phyloP scores from a whole-genome alignment of 75 land plant species.

The Larix kaempferi region DNA sequence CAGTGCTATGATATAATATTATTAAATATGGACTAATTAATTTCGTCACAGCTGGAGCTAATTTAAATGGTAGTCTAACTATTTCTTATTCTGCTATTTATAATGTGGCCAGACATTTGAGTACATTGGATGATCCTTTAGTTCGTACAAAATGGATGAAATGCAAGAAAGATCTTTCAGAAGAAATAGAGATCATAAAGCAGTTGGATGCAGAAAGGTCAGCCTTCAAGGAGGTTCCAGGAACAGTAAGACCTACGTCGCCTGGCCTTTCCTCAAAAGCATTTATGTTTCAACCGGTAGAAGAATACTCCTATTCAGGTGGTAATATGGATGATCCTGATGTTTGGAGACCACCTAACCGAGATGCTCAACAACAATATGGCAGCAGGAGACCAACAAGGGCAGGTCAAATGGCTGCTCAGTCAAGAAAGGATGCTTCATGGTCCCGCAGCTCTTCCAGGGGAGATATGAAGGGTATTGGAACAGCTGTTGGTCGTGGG shows the following conservation, averaged over 20 bases:
- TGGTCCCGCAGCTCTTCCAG: slow-evolving; percentile 68
- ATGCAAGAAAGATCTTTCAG: slow-evolving; percentile 78
- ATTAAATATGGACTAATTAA: not conserved
- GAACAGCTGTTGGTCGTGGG: slow-evolving; percentile 34
- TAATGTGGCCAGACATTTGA: slow-evolving; percentile 65
- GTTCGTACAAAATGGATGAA: slow-evolving; percentile 92
- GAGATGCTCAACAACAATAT: slow-evolving; percentile 51
- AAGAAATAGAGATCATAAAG: slow-evolving; percentile 85
- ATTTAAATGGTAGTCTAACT: not conserved
- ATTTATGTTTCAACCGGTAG: slow-evolving; percentile 75
- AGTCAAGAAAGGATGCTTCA: slow-evolving; percentile 55
- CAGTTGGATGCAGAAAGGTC: slow-evolving; percentile 89
- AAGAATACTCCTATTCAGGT: slow-evolving; percentile 66
- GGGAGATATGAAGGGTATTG: slow-evolving; percentile 17
- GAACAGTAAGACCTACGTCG: slow-evolving; percentile 47
- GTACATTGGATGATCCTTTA: slow-evolving; percentile 72
- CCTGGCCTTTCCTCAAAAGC: slow-evolving; percentile 59
- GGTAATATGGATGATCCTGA: slow-evolving; percentile 85
- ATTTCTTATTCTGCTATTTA: not conserved
- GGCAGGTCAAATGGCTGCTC: slow-evolving; percentile 59
- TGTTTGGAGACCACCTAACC: slow-evolving; percentile 94
- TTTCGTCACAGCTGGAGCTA: not conserved
- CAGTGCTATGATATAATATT: not conserved
- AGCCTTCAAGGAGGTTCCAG: slow-evolving; percentile 72
- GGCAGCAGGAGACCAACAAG: slow-evolving; percentile 79